Evolutionary conservation across 2,329 filamentous ascomycete species (phyloP).

Genomic region (Trichoderma polysporum): DNA sequence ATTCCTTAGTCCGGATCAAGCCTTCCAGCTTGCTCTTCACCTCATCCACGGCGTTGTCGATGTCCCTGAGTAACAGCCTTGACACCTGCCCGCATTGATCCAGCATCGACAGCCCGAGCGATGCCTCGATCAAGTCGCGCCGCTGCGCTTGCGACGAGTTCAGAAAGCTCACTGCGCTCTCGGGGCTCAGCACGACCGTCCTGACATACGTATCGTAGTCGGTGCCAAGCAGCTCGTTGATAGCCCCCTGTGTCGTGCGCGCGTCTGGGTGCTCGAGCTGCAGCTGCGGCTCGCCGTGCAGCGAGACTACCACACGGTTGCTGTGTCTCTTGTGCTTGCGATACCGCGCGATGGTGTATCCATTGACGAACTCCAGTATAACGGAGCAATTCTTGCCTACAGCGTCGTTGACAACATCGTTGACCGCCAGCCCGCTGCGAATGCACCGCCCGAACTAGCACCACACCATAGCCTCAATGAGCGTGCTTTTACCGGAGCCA

Average conservation of each 20-base stretch:
- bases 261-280: constrained; percentile 21
- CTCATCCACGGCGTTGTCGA: background rate
- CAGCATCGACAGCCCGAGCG: constrained; percentile 25
- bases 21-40: background rate
- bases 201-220: constrained; percentile 24
- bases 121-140: constrained; percentile 24
- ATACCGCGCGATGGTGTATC: constrained; percentile 24
- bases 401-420: constrained; percentile 26
- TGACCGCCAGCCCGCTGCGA: constrained; percentile 20
- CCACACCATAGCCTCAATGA: constrained; percentile 25
- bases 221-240: constrained; percentile 26
- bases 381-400: constrained; percentile 26
- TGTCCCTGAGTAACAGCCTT: constrained; percentile 16
- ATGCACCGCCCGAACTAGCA: constrained; percentile 26
- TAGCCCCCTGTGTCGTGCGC: constrained; percentile 22
- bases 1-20: background rate
- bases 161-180: constrained; percentile 26
- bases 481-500: constrained; percentile 27
- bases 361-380: constrained; percentile 26
- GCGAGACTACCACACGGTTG: constrained; percentile 23
- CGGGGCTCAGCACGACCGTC: constrained; percentile 25
- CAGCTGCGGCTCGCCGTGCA: constrained; percentile 21
- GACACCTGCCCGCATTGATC: constrained; percentile 21
- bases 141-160: constrained; percentile 20
- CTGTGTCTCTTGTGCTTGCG: constrained; percentile 22